Conservation (phyloP, 345 rosid genomes). For the Salix dunnii region DNA sequence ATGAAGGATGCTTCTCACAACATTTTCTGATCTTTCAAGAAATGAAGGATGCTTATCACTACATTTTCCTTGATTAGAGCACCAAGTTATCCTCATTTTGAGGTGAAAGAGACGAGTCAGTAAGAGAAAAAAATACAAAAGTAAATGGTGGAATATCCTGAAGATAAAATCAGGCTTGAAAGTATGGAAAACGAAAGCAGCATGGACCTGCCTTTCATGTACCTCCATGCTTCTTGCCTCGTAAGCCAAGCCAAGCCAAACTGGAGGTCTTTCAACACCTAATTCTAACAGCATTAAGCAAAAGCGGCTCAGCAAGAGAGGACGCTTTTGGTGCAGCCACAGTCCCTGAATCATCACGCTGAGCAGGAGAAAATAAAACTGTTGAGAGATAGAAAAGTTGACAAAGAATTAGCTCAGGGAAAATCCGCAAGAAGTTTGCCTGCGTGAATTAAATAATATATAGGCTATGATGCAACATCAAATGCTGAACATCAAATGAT, state of each 20-base stretch:
- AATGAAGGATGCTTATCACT: constrained; percentile 91
- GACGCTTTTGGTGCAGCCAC: constrained; percentile 49
- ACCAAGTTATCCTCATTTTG: background rate
- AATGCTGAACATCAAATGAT: too few relatives aligned
- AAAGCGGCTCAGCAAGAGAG: constrained; percentile 58
- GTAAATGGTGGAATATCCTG: background rate
- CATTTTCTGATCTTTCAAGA: constrained; percentile 94
- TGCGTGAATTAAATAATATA: too few relatives aligned
- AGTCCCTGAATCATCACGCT: constrained; percentile 37
- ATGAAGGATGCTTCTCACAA: constrained; percentile 85
- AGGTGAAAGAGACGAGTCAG: background rate
- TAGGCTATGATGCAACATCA: too few relatives aligned
- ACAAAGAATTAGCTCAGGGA: too few relatives aligned
- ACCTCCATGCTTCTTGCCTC: constrained; percentile 99
- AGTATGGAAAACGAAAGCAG: constrained; percentile 7
- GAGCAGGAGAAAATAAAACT: too few relatives aligned
- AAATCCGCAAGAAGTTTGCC: too few relatives aligned
- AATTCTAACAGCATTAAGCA: constrained; percentile 82
- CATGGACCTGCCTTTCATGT: constrained; percentile 88
- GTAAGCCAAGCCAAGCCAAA: too few relatives aligned
- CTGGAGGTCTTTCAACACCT: constrained; percentile 96
- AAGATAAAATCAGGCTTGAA: too few relatives aligned
- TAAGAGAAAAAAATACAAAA: background rate
- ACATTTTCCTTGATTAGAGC: background rate
- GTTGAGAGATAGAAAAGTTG: too few relatives aligned